Conservation (phyloP, 1,284 basidiomycete genomes). For the Cryptococcus sp. region DNA sequence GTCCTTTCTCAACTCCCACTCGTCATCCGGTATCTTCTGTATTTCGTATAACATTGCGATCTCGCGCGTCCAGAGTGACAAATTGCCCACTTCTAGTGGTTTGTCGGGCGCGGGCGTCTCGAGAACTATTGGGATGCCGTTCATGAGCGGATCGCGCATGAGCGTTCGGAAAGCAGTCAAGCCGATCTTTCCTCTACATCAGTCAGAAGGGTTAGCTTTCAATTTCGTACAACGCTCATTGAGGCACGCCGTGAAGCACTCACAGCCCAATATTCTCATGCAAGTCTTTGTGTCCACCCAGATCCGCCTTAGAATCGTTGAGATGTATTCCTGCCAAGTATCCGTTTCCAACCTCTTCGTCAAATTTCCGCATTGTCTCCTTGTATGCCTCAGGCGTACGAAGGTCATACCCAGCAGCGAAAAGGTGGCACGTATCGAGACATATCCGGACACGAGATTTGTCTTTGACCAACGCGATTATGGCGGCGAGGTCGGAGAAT, state of each 20-base stretch:
- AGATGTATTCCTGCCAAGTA: slow-evolving; percentile 80
- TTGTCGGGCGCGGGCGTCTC: slow-evolving; percentile 64
- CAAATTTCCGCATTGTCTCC: slow-evolving; percentile 61
- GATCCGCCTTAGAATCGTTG: slow-evolving; percentile 73
- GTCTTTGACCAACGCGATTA: slow-evolving; percentile 72
- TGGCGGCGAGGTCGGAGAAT: slow-evolving; percentile 67
- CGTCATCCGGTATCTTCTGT: slow-evolving; percentile 41
- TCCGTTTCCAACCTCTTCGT: slow-evolving; percentile 65
- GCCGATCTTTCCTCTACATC: slow-evolving; percentile 65
- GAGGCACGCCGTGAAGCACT: slow-evolving; percentile 34
- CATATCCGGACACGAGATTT: slow-evolving; percentile 77
- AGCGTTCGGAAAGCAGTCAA: slow-evolving; percentile 67
- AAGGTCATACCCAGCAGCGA: slow-evolving; percentile 81
- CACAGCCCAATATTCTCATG: slow-evolving; percentile 83
- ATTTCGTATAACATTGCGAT: slow-evolving; percentile 58
- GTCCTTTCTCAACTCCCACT: slow-evolving; percentile 40
- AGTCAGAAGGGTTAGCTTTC: background rate
- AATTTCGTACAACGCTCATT: background rate
- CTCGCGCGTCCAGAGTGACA: slow-evolving; percentile 71
- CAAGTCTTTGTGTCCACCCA: slow-evolving; percentile 69
- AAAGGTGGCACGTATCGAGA: slow-evolving; percentile 83
- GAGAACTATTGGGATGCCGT: slow-evolving; percentile 73
- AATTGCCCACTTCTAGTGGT: slow-evolving; percentile 53
- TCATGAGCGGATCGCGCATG: slow-evolving; percentile 67
- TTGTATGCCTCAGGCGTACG: slow-evolving; percentile 57